A percentile compares a stretch with the other conserved stretches of the same genome.
Conservation (phyloP, 108 stramenopile species). For the Skeletonema marinoi region DNA sequence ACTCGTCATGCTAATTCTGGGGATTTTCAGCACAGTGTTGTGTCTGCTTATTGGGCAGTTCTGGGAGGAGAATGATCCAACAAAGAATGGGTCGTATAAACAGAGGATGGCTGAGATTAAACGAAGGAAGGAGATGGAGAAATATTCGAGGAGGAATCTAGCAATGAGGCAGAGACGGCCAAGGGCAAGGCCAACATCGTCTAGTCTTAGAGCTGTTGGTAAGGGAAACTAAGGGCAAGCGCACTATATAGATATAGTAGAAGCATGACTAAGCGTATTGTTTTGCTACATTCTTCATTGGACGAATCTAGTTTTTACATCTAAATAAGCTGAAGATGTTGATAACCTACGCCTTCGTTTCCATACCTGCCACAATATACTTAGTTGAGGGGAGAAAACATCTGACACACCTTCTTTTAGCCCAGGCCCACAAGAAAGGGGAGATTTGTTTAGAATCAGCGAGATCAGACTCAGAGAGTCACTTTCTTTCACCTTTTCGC, state of each 20-base stretch:
- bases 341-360: too few species aligned
- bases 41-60: conserved; percentile 76
- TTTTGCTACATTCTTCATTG: not conserved
- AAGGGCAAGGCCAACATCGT: not conserved
- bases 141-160: conserved; percentile 2
- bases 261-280: not conserved
- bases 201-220: not conserved
- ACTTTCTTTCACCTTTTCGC: too few species aligned
- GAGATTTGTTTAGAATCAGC: too few species aligned
- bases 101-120: conserved; percentile 37
- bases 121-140: conserved; percentile 25
- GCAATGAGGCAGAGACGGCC: not conserved
- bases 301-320: too few species aligned
- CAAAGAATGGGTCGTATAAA: conserved; percentile 39
- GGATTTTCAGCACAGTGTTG: conserved; percentile 64
- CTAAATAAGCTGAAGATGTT: too few species aligned
- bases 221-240: not conserved
- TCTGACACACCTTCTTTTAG: too few species aligned
- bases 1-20: conserved; percentile 65
- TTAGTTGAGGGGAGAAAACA: too few species aligned
- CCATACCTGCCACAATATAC: too few species aligned
- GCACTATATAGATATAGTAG: not conserved
- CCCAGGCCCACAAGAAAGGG: too few species aligned
- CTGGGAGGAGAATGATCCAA: conserved; percentile 63
- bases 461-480: too few species aligned